Conservation (phyloP, 2,329 filamentous ascomycete species). For the Penicillium sp. region DNA sequence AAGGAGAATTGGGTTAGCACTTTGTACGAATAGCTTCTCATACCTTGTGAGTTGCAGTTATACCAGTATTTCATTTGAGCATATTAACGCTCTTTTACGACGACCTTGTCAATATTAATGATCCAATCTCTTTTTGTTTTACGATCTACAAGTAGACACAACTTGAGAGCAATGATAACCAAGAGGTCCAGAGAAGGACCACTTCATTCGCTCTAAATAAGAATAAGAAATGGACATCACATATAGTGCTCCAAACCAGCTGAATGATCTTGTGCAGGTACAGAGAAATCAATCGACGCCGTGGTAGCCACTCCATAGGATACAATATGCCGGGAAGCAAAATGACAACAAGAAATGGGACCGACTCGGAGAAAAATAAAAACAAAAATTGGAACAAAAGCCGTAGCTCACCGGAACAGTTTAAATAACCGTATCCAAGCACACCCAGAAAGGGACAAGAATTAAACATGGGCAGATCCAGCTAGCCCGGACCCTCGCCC, state of each 20-base stretch:
- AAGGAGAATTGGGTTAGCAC: slow-evolving; percentile 3
- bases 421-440: not conserved
- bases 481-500: slow-evolving; percentile 1
- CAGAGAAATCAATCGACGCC: slow-evolving; percentile 24
- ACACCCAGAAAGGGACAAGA: slow-evolving; percentile 7
- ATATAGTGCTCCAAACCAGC: slow-evolving; percentile 13
- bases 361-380: not conserved
- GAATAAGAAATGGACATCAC: slow-evolving; percentile 5
- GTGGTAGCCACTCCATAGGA: slow-evolving; percentile 25
- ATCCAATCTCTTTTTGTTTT: not conserved
- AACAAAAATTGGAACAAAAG: slow-evolving; percentile 6
- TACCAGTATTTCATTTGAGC: not conserved
- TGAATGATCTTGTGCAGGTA: slow-evolving; percentile 19
- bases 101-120: slow-evolving; percentile 15
- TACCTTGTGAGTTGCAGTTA: not conserved
- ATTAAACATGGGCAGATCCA: slow-evolving; percentile 10
- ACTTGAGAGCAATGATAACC: not conserved
- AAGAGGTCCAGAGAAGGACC: slow-evolving; percentile 4
- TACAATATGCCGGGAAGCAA: slow-evolving; percentile 27
- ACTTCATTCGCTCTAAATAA: slow-evolving; percentile 18
- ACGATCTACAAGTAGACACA: not conserved
- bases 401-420: slow-evolving; percentile 5
- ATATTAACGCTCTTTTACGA: not conserved
- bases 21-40: slow-evolving; percentile 19
- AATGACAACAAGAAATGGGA: slow-evolving; percentile 6